Percentiles rank a stretch among this genome's conserved stretches.
Conservation (phyloP, 2,329 filamentous ascomycete species). For the Amesomyces nigricolor region DNA sequence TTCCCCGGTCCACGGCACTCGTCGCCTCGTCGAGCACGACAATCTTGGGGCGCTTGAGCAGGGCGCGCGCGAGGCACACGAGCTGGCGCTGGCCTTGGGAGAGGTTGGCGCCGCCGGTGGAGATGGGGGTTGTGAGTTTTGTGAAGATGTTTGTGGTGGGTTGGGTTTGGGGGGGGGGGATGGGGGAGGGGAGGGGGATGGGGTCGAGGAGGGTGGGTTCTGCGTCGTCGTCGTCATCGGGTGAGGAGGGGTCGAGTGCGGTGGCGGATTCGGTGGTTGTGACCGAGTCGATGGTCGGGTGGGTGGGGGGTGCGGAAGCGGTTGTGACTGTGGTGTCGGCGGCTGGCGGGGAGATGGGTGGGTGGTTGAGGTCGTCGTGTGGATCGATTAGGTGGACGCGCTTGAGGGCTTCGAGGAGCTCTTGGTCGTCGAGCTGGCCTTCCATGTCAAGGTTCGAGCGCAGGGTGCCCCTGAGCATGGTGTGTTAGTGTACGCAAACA, state of each 20-base stretch:
- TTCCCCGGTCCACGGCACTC: conserved; percentile 50
- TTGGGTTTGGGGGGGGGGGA: no score
- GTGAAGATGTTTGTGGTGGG: conserved; percentile 28
- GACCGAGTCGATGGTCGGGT: conserved; percentile 3
- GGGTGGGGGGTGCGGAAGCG: neutral
- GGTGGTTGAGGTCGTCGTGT: neutral
- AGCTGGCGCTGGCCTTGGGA: conserved; percentile 47
- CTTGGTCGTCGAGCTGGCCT: conserved; percentile 53
- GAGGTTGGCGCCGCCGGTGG: conserved; percentile 32
- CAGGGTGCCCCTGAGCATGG: conserved; percentile 44
- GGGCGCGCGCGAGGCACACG: conserved; percentile 42
- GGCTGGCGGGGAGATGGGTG: neutral
- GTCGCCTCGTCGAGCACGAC: conserved; percentile 40
- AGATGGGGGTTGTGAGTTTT: conserved; percentile 31
- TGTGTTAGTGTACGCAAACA: neutral
- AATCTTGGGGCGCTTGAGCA: conserved; percentile 38
- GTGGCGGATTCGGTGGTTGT: conserved; percentile 11
- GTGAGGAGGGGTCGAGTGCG: conserved; percentile 12
- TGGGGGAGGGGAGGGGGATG: neutral
- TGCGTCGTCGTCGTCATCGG: conserved; percentile 14
- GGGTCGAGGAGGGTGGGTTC: conserved; percentile 20
- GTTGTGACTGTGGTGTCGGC: neutral
- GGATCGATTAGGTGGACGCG: conserved; percentile 53
- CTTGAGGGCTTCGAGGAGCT: conserved; percentile 53
- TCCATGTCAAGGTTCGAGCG: conserved; percentile 60